Evolutionary conservation across 805 yeast genomes (phyloP), one percentile per base, ranked within the genome.

Genomic region (Candida morakotiae): DNA sequence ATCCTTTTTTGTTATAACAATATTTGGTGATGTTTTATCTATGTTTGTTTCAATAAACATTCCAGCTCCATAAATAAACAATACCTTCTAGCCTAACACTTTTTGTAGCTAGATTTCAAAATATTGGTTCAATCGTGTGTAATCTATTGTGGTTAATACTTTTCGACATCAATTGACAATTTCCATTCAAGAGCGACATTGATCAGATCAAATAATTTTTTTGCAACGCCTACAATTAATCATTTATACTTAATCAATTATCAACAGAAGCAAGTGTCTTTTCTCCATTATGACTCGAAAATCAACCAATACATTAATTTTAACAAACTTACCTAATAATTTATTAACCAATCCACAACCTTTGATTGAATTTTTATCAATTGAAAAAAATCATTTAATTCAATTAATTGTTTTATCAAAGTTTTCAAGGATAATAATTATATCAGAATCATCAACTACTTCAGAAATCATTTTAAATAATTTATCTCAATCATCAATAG

Each of bases 11-110:
- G 87, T 83, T 52, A 93, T 78, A 24, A 91, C 63, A 47, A 93
- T 93, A 59, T 93, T 93, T 17, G 99, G 99, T 9, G 96, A 95
- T 38, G 77, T 73, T 60, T 84, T 86, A 64, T 93, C 93, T 56
- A 93, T 73, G n/a, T n/a, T n/a, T n/a, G n/a, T n/a, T n/a, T n/a
- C n/a, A n/a, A n/a, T n/a, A n/a, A n/a, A n/a, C n/a, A n/a, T n/a
- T n/a, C n/a, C n/a, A n/a, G n/a, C n/a, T n/a, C n/a, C n/a, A n/a
- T n/a, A n/a, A n/a, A n/a, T n/a, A n/a, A n/a, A n/a, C n/a, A n/a
- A n/a, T n/a, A n/a, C n/a, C n/a, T n/a, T n/a, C n/a, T n/a, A n/a
- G n/a, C n/a, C n/a, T n/a, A n/a, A n/a, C n/a, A n/a, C n/a, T n/a
- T n/a, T n/a, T n/a, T n/a, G n/a, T n/a, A n/a, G n/a, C n/a, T n/a